Evolutionary conservation across 2,329 filamentous ascomycete genomes (phyloP).

Genomic region (Lachnellula suecica): DNA sequence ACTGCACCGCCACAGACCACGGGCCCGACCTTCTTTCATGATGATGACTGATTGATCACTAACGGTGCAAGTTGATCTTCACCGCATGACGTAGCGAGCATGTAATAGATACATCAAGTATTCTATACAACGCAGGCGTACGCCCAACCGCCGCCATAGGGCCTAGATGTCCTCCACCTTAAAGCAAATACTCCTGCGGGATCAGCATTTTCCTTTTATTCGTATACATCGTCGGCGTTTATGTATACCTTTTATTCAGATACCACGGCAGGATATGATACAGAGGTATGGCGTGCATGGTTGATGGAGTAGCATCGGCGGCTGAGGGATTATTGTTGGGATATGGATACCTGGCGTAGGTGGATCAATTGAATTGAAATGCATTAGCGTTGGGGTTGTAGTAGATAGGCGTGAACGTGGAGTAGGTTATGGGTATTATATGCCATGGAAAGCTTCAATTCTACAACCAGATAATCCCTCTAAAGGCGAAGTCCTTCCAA

Average conservation of each 20-base stretch:
- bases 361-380: too few species aligned
- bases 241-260: neutral
- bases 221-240: neutral
- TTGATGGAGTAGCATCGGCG: too few species aligned
- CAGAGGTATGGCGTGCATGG: neutral
- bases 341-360: too few species aligned
- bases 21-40: conserved; percentile 32
- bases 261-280: neutral
- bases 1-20: conserved; percentile 29
- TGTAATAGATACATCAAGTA: neutral
- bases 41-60: conserved; percentile 21
- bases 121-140: neutral
- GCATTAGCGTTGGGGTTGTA: conserved; percentile 1
- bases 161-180: neutral
- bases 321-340: too few species aligned
- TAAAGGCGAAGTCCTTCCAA: too few species aligned
- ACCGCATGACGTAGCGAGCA: neutral
- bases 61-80: neutral
- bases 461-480: too few species aligned
- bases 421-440: neutral
- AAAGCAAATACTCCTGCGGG: too few species aligned
- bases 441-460: too few species aligned
- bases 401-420: neutral
- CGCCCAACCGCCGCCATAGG: too few species aligned
- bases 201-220: neutral